Conservation (phyloP, 495 filamentous ascomycete genomes). For the Annulohypoxylon stygium region DNA sequence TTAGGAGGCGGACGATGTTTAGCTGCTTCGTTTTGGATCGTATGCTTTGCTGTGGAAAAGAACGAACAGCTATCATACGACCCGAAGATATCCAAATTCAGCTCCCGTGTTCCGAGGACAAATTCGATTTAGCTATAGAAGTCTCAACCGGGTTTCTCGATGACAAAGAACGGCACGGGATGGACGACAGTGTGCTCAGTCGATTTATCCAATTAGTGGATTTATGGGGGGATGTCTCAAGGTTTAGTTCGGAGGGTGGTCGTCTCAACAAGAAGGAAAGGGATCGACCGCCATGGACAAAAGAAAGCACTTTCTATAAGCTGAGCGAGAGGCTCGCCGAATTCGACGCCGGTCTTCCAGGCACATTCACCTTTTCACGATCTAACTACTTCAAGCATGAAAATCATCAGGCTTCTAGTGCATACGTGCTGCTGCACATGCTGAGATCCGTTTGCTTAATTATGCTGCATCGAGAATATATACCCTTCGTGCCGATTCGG, state of each 20-base stretch:
- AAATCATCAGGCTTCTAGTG: conserved; percentile 77
- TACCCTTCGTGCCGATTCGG: conserved; percentile 83
- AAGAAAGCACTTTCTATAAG: conserved; percentile 70
- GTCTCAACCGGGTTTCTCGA: conserved; percentile 67
- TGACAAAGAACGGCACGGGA: conserved; percentile 63
- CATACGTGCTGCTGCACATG: conserved; percentile 83
- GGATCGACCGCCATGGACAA: conserved; percentile 72
- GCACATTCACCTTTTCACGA: conserved; percentile 76
- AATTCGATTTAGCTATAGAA: conserved; percentile 77
- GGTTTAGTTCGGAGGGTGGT: conserved; percentile 80
- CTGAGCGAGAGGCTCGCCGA: conserved; percentile 71
- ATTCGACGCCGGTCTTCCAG: conserved; percentile 77
- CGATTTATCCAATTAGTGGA: conserved; percentile 83
- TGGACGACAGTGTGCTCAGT: conserved; percentile 78
- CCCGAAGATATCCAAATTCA: conserved; percentile 76
- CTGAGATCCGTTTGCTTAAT: conserved; percentile 82
- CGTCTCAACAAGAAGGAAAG: conserved; percentile 66
- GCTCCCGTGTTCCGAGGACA: conserved; percentile 74
- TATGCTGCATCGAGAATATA: conserved; percentile 82
- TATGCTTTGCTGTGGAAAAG: conserved; percentile 80
- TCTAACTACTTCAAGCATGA: conserved; percentile 86
- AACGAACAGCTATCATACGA: conserved; percentile 76
- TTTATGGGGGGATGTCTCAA: conserved; percentile 81
- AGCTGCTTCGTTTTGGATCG: conserved; percentile 88
- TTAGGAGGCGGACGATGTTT: conserved; percentile 85